Evolutionary conservation across 2,329 filamentous ascomycete genomes (phyloP), one percentile per base, ranked within the genome.

Genomic region (Trichoderma harzianum): DNA sequence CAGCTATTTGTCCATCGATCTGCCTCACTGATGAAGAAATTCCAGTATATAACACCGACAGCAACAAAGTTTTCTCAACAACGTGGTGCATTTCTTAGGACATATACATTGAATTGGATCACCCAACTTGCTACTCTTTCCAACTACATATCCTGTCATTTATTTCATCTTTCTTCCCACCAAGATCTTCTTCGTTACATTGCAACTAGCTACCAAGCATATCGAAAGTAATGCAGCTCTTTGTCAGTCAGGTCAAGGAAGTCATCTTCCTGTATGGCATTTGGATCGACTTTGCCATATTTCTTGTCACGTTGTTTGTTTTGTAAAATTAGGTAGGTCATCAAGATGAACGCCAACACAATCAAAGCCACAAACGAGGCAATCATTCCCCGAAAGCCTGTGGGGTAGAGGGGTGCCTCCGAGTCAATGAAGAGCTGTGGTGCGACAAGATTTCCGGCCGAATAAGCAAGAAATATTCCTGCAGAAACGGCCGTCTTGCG

Each of bases 401-500:
- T 51, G n/a, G 43, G 43, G 43, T 51, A 51, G n/a, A 51, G 43
- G 43, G 43, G 43, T 51, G 43, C 43, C 2, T 51, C 43, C n/a
- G 43, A 51, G 5, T 51, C 39, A 4, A 73, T 57, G 43, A 74
- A 74, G 53, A 74, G 73, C 10, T 74, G 70, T 14, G 73, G 73
- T n/a, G 69, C 60, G 24, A 70, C 65, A 12, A 73, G 64, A 12
- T 74, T 69, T 7, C 73, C 73, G 2, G 69, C 34, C 24, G 32
- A 47, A 57, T 74, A 74, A 5, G 58, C 30, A 28, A 74, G 57
- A 43, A 74, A 74, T 30, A 74, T 70, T 47, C 69, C 71, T 39
- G 69, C 72, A 3, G 70, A 36, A 34, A 57, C 51, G 5, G 70
- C 72, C 2, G 65, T 43, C 58, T 74, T 74, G 24, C 71, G 71